Evolutionary conservation across 768 basidiomycete species (phyloP), one percentile per base, ranked within the genome.

Genomic region (Gloeophyllum trabeum): DNA sequence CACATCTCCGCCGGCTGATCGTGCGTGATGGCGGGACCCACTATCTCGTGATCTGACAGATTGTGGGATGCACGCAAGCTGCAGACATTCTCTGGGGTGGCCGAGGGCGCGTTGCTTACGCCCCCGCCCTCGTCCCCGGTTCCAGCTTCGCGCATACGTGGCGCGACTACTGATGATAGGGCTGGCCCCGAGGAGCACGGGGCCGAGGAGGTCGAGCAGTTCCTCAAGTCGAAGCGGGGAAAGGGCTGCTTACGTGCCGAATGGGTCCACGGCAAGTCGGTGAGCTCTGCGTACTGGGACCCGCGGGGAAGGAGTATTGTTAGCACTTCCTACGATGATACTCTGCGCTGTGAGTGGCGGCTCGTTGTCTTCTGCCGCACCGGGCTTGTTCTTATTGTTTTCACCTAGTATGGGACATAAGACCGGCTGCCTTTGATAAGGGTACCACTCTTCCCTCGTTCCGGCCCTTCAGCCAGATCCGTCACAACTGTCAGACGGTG

Each of bases 201-300:
- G 21, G 50, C 57, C 16, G 71, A 72, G 2, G 58, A 54, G 3
- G 60, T 87, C 12, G 59, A 69, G 10, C 57, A 71, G 18, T 79
- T 73, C 40, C 49, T 70, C 3, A 58, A 66, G 4, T 71, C 80
- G 5, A 67, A 67, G 46, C 56, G 60, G 24, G 84, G 81, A 5
- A 63, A 66, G 35, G 69, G 74, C 0, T 60, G 63, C 16, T 59
- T 87, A 22, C 76, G 82, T 4, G 81, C 67, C 2, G 76, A 81
- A 51, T 81, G 73, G 67, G 57, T 56, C 12, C 88, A 91, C 52
- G 70, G 74, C 43, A 84, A 85, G 55, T 82, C 83, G 13, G 83
- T 77, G 35, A 89, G 80, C 47, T 79, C 88, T 13, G 88, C 83
- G 0, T 89, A 81, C 50, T 91, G 88, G 88, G 86, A 90, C 57